Evolutionary conservation across 331 rosid species (phyloP), one percentile per base, ranked within the genome.

Genomic region (Telfairia occidentalis): DNA sequence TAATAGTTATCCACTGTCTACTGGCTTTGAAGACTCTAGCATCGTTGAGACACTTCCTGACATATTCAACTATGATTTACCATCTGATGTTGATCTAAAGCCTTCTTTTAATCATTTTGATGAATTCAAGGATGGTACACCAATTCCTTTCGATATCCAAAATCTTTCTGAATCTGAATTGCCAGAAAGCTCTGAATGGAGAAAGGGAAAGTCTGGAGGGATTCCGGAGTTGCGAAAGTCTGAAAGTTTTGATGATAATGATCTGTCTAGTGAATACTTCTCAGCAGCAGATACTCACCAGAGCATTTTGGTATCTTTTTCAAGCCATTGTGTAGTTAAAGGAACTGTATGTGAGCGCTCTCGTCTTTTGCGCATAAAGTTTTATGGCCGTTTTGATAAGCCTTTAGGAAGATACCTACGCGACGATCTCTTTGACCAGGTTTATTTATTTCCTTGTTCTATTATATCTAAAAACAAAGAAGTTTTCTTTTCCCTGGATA

Each of bases 331-430:
- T 81, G 91, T 92, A 32, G 83, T 73, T 13, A 95, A 95, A 79
- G 88, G 89, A 86, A 82, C 83, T 42, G 87, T 87, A 76, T 95
- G 99, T 80, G 97, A 92, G 77, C 96, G 95, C 35, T 85, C 92
- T 63, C 96, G 85, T 79, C 94, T 92, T 76, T 84, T 90, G 84
- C 97, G 97, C 67, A 95, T 95, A 80, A 95, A 92, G 74, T 96
- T 92, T 67, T 96, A 96, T 78, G 92, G 97, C 66, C 87, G 91
- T 64, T 87, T 87, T 71, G 99, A 95, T 83, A 95, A 95, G 86
- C 99, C 99, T 74, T 89, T 95, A 13, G 97, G 99, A 54, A 87
- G 96, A 85, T 95, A 90, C 83, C 96, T 95, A 28, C 91, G 83
- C 21, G 93, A 95, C 76, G 96, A 92, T 78, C 85, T 95, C 21